Percentiles rank a stretch among this genome's conserved stretches.
These are phyloP conservation scores for Alternaria triticina DNA, from an alignment of 2,329 filamentous ascomycete species.

Conservation along the genomic window DNA sequence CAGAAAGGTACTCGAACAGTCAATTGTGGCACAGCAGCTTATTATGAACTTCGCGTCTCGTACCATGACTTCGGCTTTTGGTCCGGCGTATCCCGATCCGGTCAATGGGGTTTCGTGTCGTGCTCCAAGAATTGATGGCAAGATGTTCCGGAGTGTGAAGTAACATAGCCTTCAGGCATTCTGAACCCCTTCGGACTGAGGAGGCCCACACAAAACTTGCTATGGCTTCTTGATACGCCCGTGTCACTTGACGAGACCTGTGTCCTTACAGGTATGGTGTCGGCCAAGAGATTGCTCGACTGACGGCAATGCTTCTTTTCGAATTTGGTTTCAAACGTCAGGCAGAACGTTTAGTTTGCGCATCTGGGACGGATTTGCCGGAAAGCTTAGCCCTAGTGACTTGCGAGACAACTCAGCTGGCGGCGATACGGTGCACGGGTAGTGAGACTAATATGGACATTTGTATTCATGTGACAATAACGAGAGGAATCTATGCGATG, in stretches of 20 bases:
- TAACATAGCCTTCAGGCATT: conserved; percentile 13
- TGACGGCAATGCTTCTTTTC: conserved; percentile 29
- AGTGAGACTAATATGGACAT: not conserved
- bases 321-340: conserved; percentile 36
- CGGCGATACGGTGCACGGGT: not conserved
- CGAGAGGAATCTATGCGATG: not conserved
- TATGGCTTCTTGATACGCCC: conserved; percentile 8
- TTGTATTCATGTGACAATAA: not conserved
- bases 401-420: conserved; percentile 8
- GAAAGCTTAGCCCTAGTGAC: conserved; percentile 23
- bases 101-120: conserved; percentile 11
- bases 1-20: conserved; percentile 16
- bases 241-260: conserved; percentile 15
- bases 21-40: conserved; percentile 21
- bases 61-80: conserved; percentile 8
- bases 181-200: not conserved
- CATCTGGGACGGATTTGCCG: conserved; percentile 19
- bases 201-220: not conserved
- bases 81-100: conserved; percentile 8
- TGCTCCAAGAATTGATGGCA: conserved; percentile 4
- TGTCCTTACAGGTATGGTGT: conserved; percentile 26
- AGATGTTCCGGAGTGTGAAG: not conserved
- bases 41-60: conserved; percentile 30
- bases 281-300: conserved; percentile 31
- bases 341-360: conserved; percentile 34